These are phyloP conservation scores for Lenzites betulinus DNA, from an alignment of 768 basidiomycete genomes.

Conservation along the genomic window DNA sequence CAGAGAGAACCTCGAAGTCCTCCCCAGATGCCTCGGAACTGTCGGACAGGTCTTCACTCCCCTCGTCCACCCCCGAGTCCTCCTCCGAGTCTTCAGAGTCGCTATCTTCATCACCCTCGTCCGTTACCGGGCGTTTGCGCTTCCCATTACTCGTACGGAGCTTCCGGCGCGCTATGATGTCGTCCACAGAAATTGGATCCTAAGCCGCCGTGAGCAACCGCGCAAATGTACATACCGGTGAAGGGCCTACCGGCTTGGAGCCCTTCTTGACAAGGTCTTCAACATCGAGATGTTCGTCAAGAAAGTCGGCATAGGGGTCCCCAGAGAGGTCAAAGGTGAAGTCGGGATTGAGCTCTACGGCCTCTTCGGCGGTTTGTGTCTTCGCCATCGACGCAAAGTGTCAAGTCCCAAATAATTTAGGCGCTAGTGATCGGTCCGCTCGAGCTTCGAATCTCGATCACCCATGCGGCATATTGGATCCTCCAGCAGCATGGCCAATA, in stretches of 20 bases:
- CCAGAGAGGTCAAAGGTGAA: slow-evolving; percentile 81
- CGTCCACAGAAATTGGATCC: slow-evolving; percentile 86
- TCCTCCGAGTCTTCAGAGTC: slow-evolving; percentile 35
- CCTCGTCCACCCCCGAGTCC: slow-evolving; percentile 40
- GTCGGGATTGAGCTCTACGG: slow-evolving; percentile 67
- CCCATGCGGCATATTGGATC: background rate
- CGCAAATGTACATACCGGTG: slow-evolving; percentile 4
- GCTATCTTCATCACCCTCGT: slow-evolving; percentile 34
- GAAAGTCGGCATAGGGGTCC: slow-evolving; percentile 64
- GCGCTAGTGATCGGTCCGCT: slow-evolving; percentile 16
- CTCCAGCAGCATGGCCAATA: background rate
- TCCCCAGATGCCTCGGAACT: slow-evolving; percentile 41
- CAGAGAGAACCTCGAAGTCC: slow-evolving; percentile 24
- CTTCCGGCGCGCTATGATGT: slow-evolving; percentile 81
- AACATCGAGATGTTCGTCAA: slow-evolving; percentile 42
- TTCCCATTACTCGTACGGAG: slow-evolving; percentile 46
- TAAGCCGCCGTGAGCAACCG: slow-evolving; percentile 32
- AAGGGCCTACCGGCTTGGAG: slow-evolving; percentile 56
- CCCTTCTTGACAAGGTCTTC: slow-evolving; percentile 64
- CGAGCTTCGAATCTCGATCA: background rate
- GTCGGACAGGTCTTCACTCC: slow-evolving; percentile 35
- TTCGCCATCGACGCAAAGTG: slow-evolving; percentile 22
- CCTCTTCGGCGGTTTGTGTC: slow-evolving; percentile 49
- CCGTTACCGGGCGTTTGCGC: slow-evolving; percentile 56
- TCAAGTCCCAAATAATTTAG: slow-evolving; percentile 11